Evolutionary conservation across 805 yeast genomes (phyloP).

Genomic region (Cyberlindnera lachancei): DNA sequence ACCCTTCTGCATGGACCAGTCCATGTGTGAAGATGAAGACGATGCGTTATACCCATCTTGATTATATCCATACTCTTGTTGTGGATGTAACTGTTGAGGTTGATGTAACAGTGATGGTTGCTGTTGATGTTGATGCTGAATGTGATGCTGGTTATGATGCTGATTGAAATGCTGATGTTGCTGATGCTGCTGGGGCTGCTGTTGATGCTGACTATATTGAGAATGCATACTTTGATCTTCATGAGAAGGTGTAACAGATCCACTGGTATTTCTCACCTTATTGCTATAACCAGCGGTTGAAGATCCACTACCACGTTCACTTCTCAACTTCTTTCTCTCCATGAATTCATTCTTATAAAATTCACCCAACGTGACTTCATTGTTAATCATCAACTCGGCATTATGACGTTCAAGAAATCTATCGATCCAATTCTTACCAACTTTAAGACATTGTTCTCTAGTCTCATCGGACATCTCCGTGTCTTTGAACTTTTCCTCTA

Average conservation of each 20-base stretch:
- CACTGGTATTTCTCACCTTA: no score
- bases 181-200: constrained; percentile 3
- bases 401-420: constrained; percentile 23
- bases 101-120: constrained; percentile 3
- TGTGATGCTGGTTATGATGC: constrained; percentile 2
- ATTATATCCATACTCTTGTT: background rate
- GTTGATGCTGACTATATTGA: constrained; percentile 2
- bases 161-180: constrained; percentile 1
- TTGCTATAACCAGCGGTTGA: no score
- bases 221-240: constrained; percentile 3
- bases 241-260: no score
- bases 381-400: constrained; percentile 18
- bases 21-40: constrained; percentile 1
- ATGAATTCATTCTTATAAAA: constrained; percentile 22
- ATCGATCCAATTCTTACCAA: constrained; percentile 25
- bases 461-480: constrained; percentile 5
- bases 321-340: constrained; percentile 20
- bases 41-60: background rate
- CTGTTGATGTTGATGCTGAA: constrained; percentile 3
- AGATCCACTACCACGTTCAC: no score
- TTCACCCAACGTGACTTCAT: constrained; percentile 17
- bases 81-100: constrained; percentile 8
- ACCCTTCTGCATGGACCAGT: background rate
- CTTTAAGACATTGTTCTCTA: constrained; percentile 16
- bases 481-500: constrained; percentile 17